phyloP scores from a whole-genome alignment of 1,284 basidiomycete genomes.

The Leucoagaricus sp. region DNA sequence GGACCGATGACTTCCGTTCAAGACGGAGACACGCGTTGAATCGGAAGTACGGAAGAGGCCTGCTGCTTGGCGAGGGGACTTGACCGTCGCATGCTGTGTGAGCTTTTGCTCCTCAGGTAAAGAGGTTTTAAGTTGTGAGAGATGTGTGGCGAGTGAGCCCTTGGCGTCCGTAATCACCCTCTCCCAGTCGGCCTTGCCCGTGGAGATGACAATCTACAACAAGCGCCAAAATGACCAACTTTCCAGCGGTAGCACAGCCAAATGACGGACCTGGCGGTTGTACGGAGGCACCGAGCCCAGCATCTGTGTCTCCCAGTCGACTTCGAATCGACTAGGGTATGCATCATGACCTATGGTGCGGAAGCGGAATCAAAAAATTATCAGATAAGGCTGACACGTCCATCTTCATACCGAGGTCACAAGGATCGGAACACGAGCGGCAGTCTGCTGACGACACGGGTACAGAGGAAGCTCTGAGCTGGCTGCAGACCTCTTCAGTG shows the following conservation, averaged over 20 bases:
- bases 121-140: conserved; percentile 41
- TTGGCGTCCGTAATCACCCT: conserved; percentile 70
- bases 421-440: conserved; percentile 76
- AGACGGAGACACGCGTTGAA: conserved; percentile 65
- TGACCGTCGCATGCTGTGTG: conserved; percentile 23
- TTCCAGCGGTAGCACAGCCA: conserved; percentile 10
- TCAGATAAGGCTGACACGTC: conserved; percentile 25
- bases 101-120: conserved; percentile 23
- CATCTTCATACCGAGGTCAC: conserved; percentile 58
- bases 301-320: conserved; percentile 80
- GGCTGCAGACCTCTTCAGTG: conserved; percentile 30
- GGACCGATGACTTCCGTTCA: conserved; percentile 80
- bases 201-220: conserved; percentile 79
- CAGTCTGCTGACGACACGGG: conserved; percentile 75
- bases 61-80: conserved; percentile 31
- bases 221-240: conserved; percentile 7
- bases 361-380: conserved; percentile 28
- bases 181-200: conserved; percentile 86
- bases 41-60: conserved; percentile 62
- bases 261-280: conserved; percentile 63
- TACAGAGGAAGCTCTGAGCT: conserved; percentile 53
- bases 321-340: conserved; percentile 68
- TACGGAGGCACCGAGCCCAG: conserved; percentile 83
- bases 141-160: conserved; percentile 66
- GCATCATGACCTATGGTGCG: conserved; percentile 57